Evolutionary conservation across 73 alveolate genomes (phyloP).

Genomic region (Tetrahymena thermophila): DNA sequence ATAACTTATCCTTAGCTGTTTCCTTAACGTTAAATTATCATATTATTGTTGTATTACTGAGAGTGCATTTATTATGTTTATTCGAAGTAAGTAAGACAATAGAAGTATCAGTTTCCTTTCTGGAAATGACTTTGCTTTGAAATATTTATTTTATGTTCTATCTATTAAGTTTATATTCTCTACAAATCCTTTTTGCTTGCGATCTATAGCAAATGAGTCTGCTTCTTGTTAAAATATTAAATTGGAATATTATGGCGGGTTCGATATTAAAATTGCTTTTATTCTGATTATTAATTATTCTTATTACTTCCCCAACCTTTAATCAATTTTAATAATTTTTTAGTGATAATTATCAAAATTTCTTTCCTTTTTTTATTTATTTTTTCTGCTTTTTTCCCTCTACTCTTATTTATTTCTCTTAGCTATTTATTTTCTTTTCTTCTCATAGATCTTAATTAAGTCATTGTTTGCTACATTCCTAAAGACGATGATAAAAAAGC

Average conservation of each 20-base stretch:
- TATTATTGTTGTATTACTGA: background rate
- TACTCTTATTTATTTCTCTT: background rate
- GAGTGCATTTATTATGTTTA: background rate
- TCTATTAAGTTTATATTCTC: background rate
- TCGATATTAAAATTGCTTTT: background rate
- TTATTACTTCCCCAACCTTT: background rate
- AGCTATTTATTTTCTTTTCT: background rate
- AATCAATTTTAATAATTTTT: background rate
- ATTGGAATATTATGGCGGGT: background rate
- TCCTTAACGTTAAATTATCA: background rate
- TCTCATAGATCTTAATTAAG: background rate
- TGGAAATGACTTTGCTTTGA: background rate
- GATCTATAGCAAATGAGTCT: background rate
- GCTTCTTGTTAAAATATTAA: background rate
- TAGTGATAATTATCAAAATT: background rate
- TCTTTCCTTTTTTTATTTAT: background rate
- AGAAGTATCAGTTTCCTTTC: background rate
- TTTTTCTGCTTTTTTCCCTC: background rate
- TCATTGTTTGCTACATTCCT: background rate
- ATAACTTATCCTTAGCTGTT: background rate
- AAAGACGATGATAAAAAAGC: background rate
- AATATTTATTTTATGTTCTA: background rate
- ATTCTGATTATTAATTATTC: background rate
- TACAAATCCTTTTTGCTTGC: background rate
- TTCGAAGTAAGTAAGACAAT: background rate